These are phyloP conservation scores for Nepenthes gracilis DNA, from an alignment of 148 eudicot species.

Conservation along the genomic window DNA sequence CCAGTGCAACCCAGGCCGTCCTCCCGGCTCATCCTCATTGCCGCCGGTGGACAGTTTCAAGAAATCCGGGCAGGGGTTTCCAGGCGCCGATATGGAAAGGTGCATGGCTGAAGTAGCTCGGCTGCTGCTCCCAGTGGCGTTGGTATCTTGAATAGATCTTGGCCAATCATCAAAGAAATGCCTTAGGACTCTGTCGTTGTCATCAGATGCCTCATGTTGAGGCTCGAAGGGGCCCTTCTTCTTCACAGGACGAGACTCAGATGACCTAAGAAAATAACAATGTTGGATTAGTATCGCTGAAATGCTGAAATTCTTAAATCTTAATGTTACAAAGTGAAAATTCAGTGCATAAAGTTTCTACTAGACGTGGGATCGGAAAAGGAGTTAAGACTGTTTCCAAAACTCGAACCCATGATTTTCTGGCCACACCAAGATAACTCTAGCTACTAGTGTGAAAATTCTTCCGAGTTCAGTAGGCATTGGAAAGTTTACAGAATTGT, in stretches of 20 bases:
- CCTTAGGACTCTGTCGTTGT: slow-evolving; percentile 30
- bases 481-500: no score
- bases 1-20: slow-evolving; percentile 21
- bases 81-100: slow-evolving; percentile 49
- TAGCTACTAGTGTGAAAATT: no score
- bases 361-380: no score
- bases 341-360: no score
- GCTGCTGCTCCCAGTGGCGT: slow-evolving; percentile 2
- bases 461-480: no score
- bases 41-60: slow-evolving; percentile 49
- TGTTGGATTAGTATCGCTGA: neutral
- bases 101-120: slow-evolving; percentile 19
- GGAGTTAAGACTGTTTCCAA: no score
- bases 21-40: slow-evolving; percentile 12
- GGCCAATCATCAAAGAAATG: slow-evolving; percentile 84
- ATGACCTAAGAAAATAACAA: slow-evolving; percentile 18
- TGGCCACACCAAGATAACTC: no score
- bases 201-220: slow-evolving; percentile 21
- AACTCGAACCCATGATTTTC: no score
- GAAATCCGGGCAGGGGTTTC: slow-evolving; percentile 44
- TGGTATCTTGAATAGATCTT: slow-evolving; percentile 15
- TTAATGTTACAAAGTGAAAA: no score
- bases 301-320: no score
- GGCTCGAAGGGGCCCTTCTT: slow-evolving; percentile 21
- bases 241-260: slow-evolving; percentile 19